Conservation (phyloP, 2,329 filamentous ascomycete species). For the Venturia effusa region DNA sequence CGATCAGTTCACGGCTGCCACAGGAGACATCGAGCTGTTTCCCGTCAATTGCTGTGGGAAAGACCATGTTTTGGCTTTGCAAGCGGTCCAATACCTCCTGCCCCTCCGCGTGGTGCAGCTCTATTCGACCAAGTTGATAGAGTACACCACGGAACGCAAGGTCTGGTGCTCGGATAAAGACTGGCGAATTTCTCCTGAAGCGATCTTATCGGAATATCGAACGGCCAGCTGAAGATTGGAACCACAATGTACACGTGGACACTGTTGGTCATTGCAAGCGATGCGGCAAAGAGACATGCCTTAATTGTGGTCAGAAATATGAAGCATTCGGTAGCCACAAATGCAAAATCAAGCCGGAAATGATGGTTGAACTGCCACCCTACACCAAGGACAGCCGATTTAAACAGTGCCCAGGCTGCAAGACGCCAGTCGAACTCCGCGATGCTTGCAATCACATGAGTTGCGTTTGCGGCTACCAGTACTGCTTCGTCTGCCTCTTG, state of each 20-base stretch:
- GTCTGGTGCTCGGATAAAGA: neutral
- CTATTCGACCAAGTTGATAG: neutral
- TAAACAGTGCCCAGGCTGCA: conserved; percentile 15
- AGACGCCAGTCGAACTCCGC: conserved; percentile 13
- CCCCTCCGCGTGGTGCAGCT: neutral
- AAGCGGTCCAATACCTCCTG: neutral
- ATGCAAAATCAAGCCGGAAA: neutral
- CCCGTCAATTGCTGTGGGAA: conserved; percentile 2
- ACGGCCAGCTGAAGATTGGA: neutral
- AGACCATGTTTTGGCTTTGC: neutral
- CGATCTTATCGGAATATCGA: neutral
- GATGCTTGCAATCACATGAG: conserved; percentile 16
- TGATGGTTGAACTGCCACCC: conserved; percentile 9
- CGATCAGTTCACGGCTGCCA: neutral
- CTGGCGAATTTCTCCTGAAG: neutral
- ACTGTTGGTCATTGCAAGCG: neutral
- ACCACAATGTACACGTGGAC: neutral
- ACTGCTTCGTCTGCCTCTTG: conserved; percentile 15
- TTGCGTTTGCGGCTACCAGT: conserved; percentile 13
- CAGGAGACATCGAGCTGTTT: neutral
- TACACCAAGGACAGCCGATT: conserved; percentile 13
- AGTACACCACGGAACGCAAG: neutral
- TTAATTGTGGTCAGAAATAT: neutral
- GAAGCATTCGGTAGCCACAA: neutral
- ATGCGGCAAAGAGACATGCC: neutral